A percentile compares a stretch with the other conserved stretches of the same genome.
Evolutionary conservation across 2,329 filamentous ascomycete species (phyloP).

Genomic region (Rutstroemia sp.): DNA sequence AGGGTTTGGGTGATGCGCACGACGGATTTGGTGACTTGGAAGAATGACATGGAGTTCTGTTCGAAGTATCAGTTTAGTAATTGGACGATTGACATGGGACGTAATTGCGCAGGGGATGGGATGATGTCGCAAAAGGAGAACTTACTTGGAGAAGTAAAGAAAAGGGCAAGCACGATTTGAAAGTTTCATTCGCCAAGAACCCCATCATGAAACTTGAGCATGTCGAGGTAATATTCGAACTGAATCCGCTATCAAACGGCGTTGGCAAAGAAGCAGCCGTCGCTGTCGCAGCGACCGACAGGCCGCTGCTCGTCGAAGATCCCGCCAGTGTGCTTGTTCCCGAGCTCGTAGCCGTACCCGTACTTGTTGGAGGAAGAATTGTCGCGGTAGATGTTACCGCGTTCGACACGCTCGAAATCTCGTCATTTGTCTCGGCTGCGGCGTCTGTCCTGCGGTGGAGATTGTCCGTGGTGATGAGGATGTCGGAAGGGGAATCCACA

Average conservation of each 20-base stretch:
- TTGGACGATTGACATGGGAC: neutral
- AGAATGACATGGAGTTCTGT: constrained; percentile 78
- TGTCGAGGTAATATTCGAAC: constrained; percentile 49
- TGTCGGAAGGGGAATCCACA: neutral
- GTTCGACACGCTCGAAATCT: neutral
- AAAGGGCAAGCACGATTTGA: constrained; percentile 63
- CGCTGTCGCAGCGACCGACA: constrained; percentile 15
- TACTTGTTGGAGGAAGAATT: neutral
- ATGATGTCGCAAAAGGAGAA: neutral
- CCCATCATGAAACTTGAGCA: constrained; percentile 25
- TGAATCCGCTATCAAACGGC: constrained; percentile 59
- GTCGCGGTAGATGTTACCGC: constrained; percentile 6
- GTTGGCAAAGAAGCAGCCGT: constrained; percentile 44
- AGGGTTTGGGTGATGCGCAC: constrained; percentile 69
- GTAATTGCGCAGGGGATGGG: neutral
- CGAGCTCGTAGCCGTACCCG: neutral
- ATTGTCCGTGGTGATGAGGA: neutral
- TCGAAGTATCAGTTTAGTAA: neutral
- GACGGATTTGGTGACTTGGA: constrained; percentile 65
- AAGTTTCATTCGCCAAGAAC: constrained; percentile 25
- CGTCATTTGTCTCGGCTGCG: neutral
- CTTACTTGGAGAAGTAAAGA: constrained; percentile 75
- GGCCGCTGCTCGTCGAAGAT: constrained; percentile 13
- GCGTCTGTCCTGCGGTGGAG: neutral
- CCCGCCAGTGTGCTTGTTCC: constrained; percentile 8